Evolutionary conservation across 371 early-diverging fungal species (phyloP), one percentile per base, ranked within the genome.

Genomic region (Fennellomyces sp.): DNA sequence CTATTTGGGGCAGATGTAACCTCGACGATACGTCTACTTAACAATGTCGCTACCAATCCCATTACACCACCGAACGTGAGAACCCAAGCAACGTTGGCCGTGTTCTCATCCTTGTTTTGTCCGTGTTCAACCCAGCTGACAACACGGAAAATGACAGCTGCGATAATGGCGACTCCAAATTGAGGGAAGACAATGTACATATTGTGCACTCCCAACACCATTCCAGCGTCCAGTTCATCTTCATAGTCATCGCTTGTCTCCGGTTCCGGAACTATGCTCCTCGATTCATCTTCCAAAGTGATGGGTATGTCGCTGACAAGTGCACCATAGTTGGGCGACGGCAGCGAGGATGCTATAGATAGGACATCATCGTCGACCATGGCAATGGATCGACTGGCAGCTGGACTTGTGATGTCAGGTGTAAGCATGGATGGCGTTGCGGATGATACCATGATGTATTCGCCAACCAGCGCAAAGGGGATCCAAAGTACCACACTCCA

Each of bases 181-280:
- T 91, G 91, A 2, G 91, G 91, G 25, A 88, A 63, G 5, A 88
- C 88, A 52, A 91, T 82, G 57, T 86, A 89, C 64, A 89, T 78
- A 61, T 91, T 91, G 67, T 88, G 88, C 5, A 91, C 85, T 0
- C 90, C 91, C 1, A 91, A 63, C 0, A 88, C 74, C 60, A 86
- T 66, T 2, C 90, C 90, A 3, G 79, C 75, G 41, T 64, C 64
- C 26, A 64, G 50, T 4, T 19, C 52, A 1, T 55, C 42, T 27
- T 65, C 61, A 15, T 23, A 45, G 17, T 12, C 21, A 23, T 45
- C 45, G 7, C 0, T 1, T 21, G 17, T 5, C n/a, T 41, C 41
- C n/a, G n/a, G n/a, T n/a, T n/a, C n/a, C n/a, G n/a, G n/a, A n/a
- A n/a, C n/a, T n/a, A n/a, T n/a, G n/a, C n/a, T n/a, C n/a, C n/a